phyloP scores from a whole-genome alignment of 2,329 filamentous ascomycete species.

The Aspergillus ibericus region DNA sequence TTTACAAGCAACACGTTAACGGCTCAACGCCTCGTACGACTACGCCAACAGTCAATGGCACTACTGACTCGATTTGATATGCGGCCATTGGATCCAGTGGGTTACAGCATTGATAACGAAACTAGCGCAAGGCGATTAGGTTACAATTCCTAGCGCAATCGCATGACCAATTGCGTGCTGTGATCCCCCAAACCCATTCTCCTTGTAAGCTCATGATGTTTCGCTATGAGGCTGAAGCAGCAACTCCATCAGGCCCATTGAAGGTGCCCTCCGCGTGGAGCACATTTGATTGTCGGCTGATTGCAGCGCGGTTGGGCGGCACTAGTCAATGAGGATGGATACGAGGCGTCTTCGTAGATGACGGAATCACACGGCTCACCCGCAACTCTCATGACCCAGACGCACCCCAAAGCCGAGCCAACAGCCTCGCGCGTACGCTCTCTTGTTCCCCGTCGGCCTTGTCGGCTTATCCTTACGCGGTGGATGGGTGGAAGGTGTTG shows the following conservation, averaged over 20 bases:
- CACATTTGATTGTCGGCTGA: background rate
- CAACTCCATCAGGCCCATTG: background rate
- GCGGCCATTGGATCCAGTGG: background rate
- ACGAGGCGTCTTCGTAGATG: background rate
- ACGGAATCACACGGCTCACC: background rate
- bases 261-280: background rate
- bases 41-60: background rate
- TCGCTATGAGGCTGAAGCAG: background rate
- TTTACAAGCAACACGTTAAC: background rate
- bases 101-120: background rate
- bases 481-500: background rate
- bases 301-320: background rate
- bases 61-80: background rate
- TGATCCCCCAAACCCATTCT: background rate
- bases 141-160: background rate
- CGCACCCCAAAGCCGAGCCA: background rate
- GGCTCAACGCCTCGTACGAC: background rate
- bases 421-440: background rate
- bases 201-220: too few species aligned
- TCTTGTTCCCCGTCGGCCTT: background rate
- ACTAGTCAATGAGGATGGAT: background rate
- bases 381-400: background rate
- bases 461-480: background rate
- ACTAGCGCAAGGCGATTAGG: background rate
- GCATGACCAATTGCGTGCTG: background rate